Conservation (phyloP, 306 rosid genomes). For the Glycine latifolia region DNA sequence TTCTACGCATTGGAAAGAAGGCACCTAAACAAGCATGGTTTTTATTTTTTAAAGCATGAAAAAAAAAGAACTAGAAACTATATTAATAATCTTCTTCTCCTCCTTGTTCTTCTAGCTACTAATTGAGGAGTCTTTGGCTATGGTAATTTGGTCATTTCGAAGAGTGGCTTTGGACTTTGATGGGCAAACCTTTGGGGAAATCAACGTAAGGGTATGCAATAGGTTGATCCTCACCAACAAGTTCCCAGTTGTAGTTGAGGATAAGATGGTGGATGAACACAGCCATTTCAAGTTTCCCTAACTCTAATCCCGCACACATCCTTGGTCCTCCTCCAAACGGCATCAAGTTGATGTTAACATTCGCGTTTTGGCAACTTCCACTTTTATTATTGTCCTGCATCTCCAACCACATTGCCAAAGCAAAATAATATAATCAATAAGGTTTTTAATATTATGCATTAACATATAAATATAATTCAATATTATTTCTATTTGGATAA, state of each 20-base stretch:
- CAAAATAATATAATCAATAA: too few relatives aligned
- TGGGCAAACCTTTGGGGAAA: constrained; percentile 81
- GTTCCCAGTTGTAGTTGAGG: constrained; percentile 79
- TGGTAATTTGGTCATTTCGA: constrained; percentile 14
- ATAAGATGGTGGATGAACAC: constrained; percentile 91
- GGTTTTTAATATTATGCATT: too few relatives aligned
- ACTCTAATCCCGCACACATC: constrained; percentile 85
- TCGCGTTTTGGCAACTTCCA: constrained; percentile 48
- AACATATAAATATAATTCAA: too few relatives aligned
- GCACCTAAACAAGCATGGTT: too few relatives aligned
- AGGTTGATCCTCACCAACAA: constrained; percentile 70
- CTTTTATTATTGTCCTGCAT: constrained; percentile 53
- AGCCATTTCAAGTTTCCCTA: constrained; percentile 95
- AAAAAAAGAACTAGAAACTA: too few relatives aligned
- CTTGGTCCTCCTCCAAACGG: constrained; percentile 97
- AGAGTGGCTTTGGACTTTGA: constrained; percentile 64
- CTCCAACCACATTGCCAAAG: constrained; percentile 3
- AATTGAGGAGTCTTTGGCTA: neutral
- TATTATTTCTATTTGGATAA: too few relatives aligned
- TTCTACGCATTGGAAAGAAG: too few relatives aligned
- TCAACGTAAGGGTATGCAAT: constrained; percentile 81
- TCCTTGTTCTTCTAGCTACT: neutral
- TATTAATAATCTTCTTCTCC: too few relatives aligned
- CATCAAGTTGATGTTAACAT: constrained; percentile 55
- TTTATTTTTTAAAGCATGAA: too few relatives aligned